phyloP scores from a whole-genome alignment of 2,329 filamentous ascomycete species.

The Lachnellula subtilissima region DNA sequence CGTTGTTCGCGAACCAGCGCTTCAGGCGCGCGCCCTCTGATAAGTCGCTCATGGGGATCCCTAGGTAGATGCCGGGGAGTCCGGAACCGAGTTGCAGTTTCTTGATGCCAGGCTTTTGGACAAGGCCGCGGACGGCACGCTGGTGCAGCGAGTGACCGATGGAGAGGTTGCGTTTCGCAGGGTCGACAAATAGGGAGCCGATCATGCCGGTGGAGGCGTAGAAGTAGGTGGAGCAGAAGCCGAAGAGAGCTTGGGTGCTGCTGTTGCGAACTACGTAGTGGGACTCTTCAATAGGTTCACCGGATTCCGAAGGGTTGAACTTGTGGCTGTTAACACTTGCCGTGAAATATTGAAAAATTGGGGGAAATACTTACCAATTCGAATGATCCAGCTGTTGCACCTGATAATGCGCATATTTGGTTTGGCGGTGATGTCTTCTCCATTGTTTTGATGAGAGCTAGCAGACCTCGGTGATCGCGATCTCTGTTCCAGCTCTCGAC shows the following conservation, averaged over 20 bases:
- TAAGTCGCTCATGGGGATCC: conserved; percentile 64
- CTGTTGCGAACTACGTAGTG: conserved; percentile 94
- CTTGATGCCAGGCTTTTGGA: conserved; percentile 70
- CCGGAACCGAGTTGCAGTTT: conserved; percentile 77
- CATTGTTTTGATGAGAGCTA: conserved; percentile 68
- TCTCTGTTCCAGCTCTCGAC: conserved; percentile 83
- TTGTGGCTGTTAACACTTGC: not conserved
- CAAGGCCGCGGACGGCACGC: conserved; percentile 71
- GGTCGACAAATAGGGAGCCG: conserved; percentile 85
- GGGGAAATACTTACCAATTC: conserved; percentile 46
- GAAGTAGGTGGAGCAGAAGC: conserved; percentile 87
- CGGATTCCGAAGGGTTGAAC: conserved; percentile 31
- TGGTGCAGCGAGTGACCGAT: conserved; percentile 88
- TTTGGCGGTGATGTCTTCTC: conserved; percentile 62
- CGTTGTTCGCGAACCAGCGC: conserved; percentile 84
- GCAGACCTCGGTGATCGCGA: conserved; percentile 67
- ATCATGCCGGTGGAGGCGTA: conserved; percentile 60
- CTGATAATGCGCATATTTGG: conserved; percentile 57
- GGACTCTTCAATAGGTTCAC: conserved; percentile 66
- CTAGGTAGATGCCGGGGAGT: conserved; percentile 80
- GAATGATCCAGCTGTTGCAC: conserved; percentile 70
- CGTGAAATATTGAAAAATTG: not conserved
- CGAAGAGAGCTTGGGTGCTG: conserved; percentile 84
- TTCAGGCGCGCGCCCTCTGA: conserved; percentile 43
- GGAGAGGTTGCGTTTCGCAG: conserved; percentile 76